Percentiles rank a stretch among this genome's conserved stretches.
phyloP scores from a whole-genome alignment of 1,284 basidiomycete genomes.

The Sporisorium sorghi region DNA sequence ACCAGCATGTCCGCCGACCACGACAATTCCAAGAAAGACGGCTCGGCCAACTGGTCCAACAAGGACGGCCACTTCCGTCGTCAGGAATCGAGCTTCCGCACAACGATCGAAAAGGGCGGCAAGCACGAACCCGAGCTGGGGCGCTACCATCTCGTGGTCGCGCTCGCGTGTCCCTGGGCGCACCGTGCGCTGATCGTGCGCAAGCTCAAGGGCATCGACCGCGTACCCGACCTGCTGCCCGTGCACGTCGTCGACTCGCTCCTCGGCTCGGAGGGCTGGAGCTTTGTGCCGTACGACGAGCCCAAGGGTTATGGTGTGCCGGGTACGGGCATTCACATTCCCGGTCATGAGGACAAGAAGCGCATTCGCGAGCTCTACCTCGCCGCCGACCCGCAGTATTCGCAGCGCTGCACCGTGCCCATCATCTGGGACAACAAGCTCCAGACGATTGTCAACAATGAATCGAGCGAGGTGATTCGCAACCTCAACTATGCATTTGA shows the following conservation, averaged over 20 bases:
- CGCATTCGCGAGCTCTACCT: slow-evolving; percentile 89
- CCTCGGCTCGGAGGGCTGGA: slow-evolving; percentile 87
- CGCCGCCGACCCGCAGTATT: slow-evolving; percentile 75
- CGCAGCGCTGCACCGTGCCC: slow-evolving; percentile 73
- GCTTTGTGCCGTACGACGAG: slow-evolving; percentile 75
- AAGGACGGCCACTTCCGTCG: slow-evolving; percentile 87
- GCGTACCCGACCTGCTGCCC: slow-evolving; percentile 77
- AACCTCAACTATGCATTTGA: slow-evolving; percentile 78
- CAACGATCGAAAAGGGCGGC: slow-evolving; percentile 77
- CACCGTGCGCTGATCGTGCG: slow-evolving; percentile 88
- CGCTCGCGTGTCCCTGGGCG: slow-evolving; percentile 80
- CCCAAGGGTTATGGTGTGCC: slow-evolving; percentile 44
- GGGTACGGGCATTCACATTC: slow-evolving; percentile 60
- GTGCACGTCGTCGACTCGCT: slow-evolving; percentile 78
- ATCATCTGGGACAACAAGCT: slow-evolving; percentile 93
- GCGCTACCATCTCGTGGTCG: slow-evolving; percentile 70
- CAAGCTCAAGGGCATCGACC: slow-evolving; percentile 90
- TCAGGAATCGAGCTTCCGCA: slow-evolving; percentile 79
- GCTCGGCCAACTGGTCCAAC: slow-evolving; percentile 66
- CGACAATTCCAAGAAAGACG: slow-evolving; percentile 53
- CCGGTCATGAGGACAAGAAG: slow-evolving; percentile 70
- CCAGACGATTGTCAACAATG: slow-evolving; percentile 87
- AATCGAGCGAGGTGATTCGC: slow-evolving; percentile 77
- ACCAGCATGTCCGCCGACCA: slow-evolving; percentile 7
- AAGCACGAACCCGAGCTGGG: slow-evolving; percentile 85